phyloP scores from a whole-genome alignment of 495 filamentous ascomycete species.

The Chlorociboria aeruginascens region DNA sequence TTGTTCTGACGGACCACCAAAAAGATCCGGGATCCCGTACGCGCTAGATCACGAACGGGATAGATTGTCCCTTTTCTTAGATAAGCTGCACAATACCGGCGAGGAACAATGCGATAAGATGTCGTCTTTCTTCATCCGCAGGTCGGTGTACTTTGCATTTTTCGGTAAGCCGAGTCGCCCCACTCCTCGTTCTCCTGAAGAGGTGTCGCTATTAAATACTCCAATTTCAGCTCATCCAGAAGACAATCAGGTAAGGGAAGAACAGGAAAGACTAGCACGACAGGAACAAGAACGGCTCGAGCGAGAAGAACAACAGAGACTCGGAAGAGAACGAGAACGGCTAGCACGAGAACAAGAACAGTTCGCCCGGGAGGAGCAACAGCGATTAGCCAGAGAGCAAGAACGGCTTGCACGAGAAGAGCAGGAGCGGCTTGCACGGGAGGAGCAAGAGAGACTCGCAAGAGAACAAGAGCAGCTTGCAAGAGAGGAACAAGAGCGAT shows the following conservation, averaged over 20 bases:
- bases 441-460: neutral
- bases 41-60: conserved; percentile 16
- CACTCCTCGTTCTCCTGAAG: conserved; percentile 1
- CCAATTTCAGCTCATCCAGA: conserved; percentile 5
- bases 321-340: neutral
- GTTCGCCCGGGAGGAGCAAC: neutral
- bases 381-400: neutral
- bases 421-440: neutral
- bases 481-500: neutral
- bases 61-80: conserved; percentile 19
- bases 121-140: conserved; percentile 23
- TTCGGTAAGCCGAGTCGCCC: conserved; percentile 17
- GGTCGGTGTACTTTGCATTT: conserved; percentile 26
- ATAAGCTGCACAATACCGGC: conserved; percentile 16
- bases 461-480: neutral
- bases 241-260: conserved; percentile 1
- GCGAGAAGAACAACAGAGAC: neutral
- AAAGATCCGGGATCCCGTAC: conserved; percentile 16
- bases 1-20: conserved; percentile 3
- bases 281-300: neutral
- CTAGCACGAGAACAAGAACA: neutral
- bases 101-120: conserved; percentile 15
- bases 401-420: neutral
- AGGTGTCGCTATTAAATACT: neutral
- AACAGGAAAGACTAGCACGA: too few species aligned